Conservation (phyloP, 2,329 filamentous ascomycete species). For the Beauveria bassiana region DNA sequence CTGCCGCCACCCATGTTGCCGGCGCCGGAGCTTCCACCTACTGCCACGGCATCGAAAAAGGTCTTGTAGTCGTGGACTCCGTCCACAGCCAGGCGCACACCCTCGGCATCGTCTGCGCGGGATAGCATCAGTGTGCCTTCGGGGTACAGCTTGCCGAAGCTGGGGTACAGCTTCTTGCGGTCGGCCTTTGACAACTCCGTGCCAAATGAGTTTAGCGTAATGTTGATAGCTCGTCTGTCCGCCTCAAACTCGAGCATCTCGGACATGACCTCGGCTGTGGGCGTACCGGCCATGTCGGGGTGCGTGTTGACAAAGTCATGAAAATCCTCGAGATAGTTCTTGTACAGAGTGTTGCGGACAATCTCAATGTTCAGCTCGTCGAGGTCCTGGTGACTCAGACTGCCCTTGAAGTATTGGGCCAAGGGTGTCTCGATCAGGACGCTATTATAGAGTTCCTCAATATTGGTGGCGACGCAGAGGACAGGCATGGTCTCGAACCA, state of each 20-base stretch:
- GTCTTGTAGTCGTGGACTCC: conserved; percentile 88
- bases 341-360: conserved; percentile 95
- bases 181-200: conserved; percentile 92
- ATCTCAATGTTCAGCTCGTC: conserved; percentile 99
- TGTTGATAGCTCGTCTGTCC: conserved; percentile 94
- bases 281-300: conserved; percentile 76
- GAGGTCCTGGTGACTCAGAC: conserved; percentile 88
- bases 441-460: conserved; percentile 97
- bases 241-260: conserved; percentile 96
- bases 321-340: conserved; percentile 99
- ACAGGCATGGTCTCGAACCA: conserved; percentile 99
- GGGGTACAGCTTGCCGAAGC: conserved; percentile 82
- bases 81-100: conserved; percentile 87
- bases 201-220: conserved; percentile 96
- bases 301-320: conserved; percentile 88
- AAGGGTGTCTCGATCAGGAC: conserved; percentile 95
- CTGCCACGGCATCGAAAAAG: conserved; percentile 88
- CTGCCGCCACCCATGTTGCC: conserved; percentile 81
- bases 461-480: conserved; percentile 94
- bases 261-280: conserved; percentile 89
- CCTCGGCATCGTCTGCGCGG: conserved; percentile 88
- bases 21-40: conserved; percentile 62
- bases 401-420: conserved; percentile 95
- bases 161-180: conserved; percentile 92
- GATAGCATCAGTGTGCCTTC: conserved; percentile 94